Percentiles rank a stretch among this genome's conserved stretches.
phyloP scores from a whole-genome alignment of 192 early-diverging fungal genomes.

The Coemansia sp. region DNA sequence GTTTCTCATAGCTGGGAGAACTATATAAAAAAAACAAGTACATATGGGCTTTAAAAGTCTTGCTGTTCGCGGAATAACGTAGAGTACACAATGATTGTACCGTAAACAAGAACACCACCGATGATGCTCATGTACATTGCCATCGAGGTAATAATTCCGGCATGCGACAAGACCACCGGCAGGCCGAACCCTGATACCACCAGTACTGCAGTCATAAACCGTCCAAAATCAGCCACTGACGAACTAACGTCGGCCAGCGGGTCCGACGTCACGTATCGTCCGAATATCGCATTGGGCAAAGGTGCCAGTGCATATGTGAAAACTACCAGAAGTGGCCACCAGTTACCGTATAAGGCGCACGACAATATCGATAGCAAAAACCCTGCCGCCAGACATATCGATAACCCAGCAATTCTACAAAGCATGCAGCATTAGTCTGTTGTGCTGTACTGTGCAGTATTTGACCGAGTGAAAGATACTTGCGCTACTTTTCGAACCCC shows the following conservation, averaged over 20 bases:
- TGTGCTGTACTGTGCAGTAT: background rate
- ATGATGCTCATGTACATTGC: conserved; percentile 89
- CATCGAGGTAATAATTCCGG: conserved; percentile 70
- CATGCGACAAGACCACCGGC: conserved; percentile 79
- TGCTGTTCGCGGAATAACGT: conserved; percentile 43
- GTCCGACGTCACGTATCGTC: conserved; percentile 67
- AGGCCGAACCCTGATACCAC: conserved; percentile 87
- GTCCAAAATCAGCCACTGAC: conserved; percentile 64
- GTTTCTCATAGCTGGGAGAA: no score
- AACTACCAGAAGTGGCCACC: conserved; percentile 93
- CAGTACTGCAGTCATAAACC: conserved; percentile 88
- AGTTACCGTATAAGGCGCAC: conserved; percentile 92
- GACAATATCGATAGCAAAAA: conserved; percentile 93
- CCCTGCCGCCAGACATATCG: conserved; percentile 87
- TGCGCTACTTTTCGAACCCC: conserved; percentile 6
- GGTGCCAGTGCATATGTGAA: conserved; percentile 91
- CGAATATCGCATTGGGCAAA: conserved; percentile 83
- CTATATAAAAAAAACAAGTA: conserved; percentile 3
- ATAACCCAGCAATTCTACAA: conserved; percentile 64
- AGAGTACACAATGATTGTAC: conserved; percentile 69
- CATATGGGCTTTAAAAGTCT: conserved; percentile 21
- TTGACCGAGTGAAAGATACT: background rate
- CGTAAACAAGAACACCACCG: conserved; percentile 92
- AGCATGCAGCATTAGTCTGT: background rate
- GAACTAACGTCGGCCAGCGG: conserved; percentile 65